Percentiles rank a stretch among this genome's conserved stretches.
phyloP scores from a whole-genome alignment of 257 asterid genomes.

The Solanum pinnatisectum region DNA sequence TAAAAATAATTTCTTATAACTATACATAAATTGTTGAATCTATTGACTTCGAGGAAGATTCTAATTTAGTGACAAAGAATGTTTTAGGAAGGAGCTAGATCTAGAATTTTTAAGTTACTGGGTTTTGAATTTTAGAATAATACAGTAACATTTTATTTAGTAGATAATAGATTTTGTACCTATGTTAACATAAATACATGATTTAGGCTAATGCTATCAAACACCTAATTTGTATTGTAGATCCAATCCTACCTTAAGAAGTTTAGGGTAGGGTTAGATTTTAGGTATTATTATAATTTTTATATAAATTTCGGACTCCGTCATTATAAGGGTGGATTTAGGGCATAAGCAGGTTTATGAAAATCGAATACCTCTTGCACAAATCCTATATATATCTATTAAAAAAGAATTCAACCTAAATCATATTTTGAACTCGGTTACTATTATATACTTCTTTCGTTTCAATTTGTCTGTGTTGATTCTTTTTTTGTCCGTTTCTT shows the following conservation, averaged over 20 bases:
- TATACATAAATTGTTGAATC: neutral
- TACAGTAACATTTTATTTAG: neutral
- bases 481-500: rapidly evolving
- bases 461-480: neutral
- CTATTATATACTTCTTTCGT: neutral
- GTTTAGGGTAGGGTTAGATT: neutral
- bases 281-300: neutral
- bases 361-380: neutral
- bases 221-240: neutral
- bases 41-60: neutral
- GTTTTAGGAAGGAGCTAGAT: neutral
- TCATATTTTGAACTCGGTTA: neutral
- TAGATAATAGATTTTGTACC: neutral
- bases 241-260: neutral
- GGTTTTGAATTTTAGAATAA: neutral
- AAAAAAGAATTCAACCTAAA: neutral
- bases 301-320: neutral
- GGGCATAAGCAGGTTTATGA: neutral
- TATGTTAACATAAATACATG: neutral
- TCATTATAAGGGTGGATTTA: neutral
- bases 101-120: neutral
- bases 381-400: neutral
- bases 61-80: neutral
- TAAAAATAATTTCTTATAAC: neutral
- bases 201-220: neutral